Conservation (phyloP, 2,329 filamentous ascomycete genomes). For the Colletotrichum agaves region DNA sequence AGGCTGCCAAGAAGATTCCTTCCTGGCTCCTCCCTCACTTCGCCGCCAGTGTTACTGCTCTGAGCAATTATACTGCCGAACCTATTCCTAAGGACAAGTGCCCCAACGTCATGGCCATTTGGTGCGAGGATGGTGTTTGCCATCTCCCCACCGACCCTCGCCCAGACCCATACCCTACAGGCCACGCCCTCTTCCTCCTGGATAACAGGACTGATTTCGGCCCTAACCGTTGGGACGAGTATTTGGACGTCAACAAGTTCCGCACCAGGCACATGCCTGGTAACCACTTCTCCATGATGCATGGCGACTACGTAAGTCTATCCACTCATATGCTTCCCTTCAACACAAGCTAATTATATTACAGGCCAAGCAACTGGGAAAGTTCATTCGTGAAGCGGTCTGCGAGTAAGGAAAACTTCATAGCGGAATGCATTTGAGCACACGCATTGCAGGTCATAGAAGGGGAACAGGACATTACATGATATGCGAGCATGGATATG, state of each 20-base stretch:
- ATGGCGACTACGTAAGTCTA: conserved; percentile 58
- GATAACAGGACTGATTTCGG: conserved; percentile 79
- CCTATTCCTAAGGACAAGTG: conserved; percentile 68
- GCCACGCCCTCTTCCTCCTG: conserved; percentile 75
- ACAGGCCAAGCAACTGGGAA: conserved; percentile 50
- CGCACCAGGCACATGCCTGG: conserved; percentile 74
- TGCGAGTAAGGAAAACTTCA: conserved; percentile 34
- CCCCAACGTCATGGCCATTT: conserved; percentile 73
- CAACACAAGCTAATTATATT: conserved; percentile 35
- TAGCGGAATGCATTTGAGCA: conserved; percentile 23
- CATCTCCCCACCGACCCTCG: conserved; percentile 72
- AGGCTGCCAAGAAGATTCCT: conserved; percentile 65
- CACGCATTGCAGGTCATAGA: conserved; percentile 36
- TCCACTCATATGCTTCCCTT: no score
- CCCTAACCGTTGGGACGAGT: conserved; percentile 76
- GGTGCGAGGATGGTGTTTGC: conserved; percentile 80
- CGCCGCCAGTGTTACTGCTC: conserved; percentile 72
- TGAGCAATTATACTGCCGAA: conserved; percentile 75
- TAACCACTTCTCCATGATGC: conserved; percentile 83
- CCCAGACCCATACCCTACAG: conserved; percentile 68
- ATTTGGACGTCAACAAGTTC: conserved; percentile 70
- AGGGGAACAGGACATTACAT: conserved; percentile 35
- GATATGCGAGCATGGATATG: conserved; percentile 32
- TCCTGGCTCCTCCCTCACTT: conserved; percentile 82
- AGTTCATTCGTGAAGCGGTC: conserved; percentile 50